These are phyloP conservation scores for Fusarium equiseti DNA, from an alignment of 2,329 filamentous ascomycete genomes.

Conservation along the genomic window DNA sequence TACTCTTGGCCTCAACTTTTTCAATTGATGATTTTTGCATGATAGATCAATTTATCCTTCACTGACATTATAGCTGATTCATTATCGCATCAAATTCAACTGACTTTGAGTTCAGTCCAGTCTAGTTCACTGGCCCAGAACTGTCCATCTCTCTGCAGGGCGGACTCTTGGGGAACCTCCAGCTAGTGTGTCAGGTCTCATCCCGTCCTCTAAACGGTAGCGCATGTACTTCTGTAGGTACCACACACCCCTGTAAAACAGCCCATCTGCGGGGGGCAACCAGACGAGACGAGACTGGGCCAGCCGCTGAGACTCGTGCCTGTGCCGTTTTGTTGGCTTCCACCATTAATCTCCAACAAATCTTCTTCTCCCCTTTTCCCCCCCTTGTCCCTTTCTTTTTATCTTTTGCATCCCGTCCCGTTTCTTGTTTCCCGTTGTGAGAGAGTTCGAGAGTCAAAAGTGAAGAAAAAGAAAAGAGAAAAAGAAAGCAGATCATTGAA, in stretches of 20 bases:
- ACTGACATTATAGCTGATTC: background rate
- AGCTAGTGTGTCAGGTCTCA: background rate
- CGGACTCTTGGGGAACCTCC: background rate
- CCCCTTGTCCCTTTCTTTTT: background rate
- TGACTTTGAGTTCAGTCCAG: background rate
- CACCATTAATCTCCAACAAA: constrained; percentile 30
- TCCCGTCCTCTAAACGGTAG: constrained; percentile 6
- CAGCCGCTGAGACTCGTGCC: constrained; percentile 29
- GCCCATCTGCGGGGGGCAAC: constrained; percentile 4
- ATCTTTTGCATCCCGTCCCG: background rate
- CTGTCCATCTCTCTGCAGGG: background rate
- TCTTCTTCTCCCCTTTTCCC: constrained; percentile 12
- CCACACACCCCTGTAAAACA: constrained; percentile 26
- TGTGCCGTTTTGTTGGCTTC: constrained; percentile 11
- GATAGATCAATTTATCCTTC: constrained; percentile 4
- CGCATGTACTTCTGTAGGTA: constrained; percentile 2
- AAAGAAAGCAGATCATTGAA: background rate
- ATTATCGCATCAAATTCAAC: background rate
- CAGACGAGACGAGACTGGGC: background rate
- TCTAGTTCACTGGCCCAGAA: background rate
- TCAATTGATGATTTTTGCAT: background rate
- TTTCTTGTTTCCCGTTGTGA: background rate
- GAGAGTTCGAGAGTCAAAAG: background rate
- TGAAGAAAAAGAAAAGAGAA: background rate
- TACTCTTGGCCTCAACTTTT: background rate